phyloP scores from a whole-genome alignment of 140 eudicot species.

The Erigeron philadelphicus region DNA sequence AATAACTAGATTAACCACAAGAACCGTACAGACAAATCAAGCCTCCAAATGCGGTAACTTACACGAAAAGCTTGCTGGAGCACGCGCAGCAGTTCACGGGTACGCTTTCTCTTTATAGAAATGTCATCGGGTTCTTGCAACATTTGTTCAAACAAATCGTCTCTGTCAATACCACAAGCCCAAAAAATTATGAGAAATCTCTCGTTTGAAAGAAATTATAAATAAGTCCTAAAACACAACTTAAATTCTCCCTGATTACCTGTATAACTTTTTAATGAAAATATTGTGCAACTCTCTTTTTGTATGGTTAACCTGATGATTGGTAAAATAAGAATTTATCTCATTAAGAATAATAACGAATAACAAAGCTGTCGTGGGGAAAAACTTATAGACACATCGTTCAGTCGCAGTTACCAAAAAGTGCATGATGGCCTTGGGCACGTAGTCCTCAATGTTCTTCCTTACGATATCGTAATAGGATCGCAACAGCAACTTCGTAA shows the following conservation, averaged over 20 bases:
- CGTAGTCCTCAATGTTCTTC: slow-evolving; percentile 86
- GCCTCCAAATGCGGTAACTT: slow-evolving; percentile 13
- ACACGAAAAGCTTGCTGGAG: slow-evolving; percentile 94
- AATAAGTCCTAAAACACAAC: background rate
- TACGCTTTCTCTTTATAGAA: slow-evolving; percentile 71
- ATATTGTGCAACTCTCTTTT: slow-evolving; percentile 95
- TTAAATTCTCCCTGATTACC: slow-evolving; percentile 34
- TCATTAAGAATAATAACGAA: background rate
- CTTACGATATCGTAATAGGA: slow-evolving; percentile 95
- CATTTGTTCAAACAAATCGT: slow-evolving; percentile 90
- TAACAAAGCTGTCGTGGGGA: too few relatives aligned
- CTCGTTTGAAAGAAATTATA: background rate
- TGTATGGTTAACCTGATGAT: slow-evolving; percentile 80
- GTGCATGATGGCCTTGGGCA: slow-evolving; percentile 98
- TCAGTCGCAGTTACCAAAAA: slow-evolving; percentile 59
- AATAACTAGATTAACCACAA: slow-evolving; percentile 1
- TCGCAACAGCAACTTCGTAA: slow-evolving; percentile 64
- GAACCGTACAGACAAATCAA: background rate
- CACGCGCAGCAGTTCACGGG: slow-evolving; percentile 72
- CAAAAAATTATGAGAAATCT: background rate
- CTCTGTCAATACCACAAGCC: slow-evolving; percentile 44
- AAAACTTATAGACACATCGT: background rate
- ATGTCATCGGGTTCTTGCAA: slow-evolving; percentile 94
- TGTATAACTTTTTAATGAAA: slow-evolving; percentile 73
- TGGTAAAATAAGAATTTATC: background rate